phyloP scores from a whole-genome alignment of 805 yeast species.

The Yarrowia sp. region DNA sequence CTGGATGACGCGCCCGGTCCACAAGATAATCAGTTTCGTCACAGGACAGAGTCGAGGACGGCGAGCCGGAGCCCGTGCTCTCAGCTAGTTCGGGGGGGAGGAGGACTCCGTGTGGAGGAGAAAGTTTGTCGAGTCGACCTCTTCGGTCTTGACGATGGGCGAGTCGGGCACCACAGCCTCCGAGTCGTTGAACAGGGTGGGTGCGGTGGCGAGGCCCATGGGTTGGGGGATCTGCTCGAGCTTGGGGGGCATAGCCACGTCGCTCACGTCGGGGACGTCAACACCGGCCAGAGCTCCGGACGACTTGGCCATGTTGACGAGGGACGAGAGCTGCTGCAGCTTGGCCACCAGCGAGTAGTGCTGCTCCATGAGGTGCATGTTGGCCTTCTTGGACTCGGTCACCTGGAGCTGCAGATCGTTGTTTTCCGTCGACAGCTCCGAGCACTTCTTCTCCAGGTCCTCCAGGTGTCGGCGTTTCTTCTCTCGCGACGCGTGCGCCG shows the following conservation, averaged over 20 bases:
- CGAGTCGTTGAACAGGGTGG: constrained; percentile 5
- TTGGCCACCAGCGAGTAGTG: constrained; percentile 31
- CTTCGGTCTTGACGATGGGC: constrained; percentile 22
- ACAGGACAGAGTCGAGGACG: constrained; percentile 31
- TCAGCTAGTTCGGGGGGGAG: constrained; percentile 24
- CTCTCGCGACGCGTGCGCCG: constrained; percentile 96
- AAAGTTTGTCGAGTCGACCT: constrained; percentile 20
- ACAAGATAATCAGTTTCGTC: constrained; percentile 26
- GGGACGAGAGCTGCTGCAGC: constrained; percentile 30
- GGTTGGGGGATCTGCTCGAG: neutral
- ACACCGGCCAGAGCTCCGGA: constrained; percentile 32
- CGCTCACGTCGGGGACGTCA: constrained; percentile 21
- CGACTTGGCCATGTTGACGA: constrained; percentile 31
- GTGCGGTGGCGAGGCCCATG: neutral
- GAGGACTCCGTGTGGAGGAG: constrained; percentile 24
- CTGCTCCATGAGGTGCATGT: constrained; percentile 31
- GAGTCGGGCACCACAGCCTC: constrained; percentile 21
- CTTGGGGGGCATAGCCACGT: neutral
- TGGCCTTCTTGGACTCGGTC: constrained; percentile 29
- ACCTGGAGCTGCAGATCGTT: constrained; percentile 32
- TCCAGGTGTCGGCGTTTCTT: constrained; percentile 92
- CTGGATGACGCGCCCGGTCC: constrained; percentile 38
- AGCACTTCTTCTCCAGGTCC: constrained; percentile 61
- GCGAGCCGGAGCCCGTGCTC: constrained; percentile 30
- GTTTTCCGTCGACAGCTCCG: constrained; percentile 35